Base-by-base conservation (phyloP, 805 yeast species). In the Blastobotrys chiropterorum region DNA sequence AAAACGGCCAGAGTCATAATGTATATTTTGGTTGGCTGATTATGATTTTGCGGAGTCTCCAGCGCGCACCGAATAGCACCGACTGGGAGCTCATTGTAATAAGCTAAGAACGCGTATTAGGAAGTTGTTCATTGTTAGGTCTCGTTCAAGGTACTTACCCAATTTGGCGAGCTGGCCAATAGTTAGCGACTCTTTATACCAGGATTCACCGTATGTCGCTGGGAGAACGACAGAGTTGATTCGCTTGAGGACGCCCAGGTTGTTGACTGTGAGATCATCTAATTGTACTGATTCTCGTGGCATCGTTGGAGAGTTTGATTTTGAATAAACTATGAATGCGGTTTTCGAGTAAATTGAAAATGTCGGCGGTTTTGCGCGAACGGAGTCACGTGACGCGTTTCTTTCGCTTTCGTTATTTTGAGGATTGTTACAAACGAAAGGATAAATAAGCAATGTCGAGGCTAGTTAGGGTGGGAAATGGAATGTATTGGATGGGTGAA, bases 31-130 rank as follows among this genome's bases (percentile, higher is more conserved):
- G 76, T 75, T 5, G 86, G 83, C 22, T 66, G 72, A 3, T 72
- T 59, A n/a, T 70, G 72, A 45, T 74, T 71, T 75, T 73, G 49
- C 76, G 68, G 6, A 74, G 67, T 57, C 72, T 62, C 63, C 26
- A 62, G 49, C 2, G 53, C 48, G 51, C 85, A 83, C 54, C 82
- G 81, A 47, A 89, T 70, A 2, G 82, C 84, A 14, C 94, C 96
- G 2, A 89, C 92, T 5, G 96, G 89, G 3, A 86, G 78, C 61
- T 85, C 96, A 47, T 84, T 78, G 66, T 75, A 85, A 67, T 74
- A 86, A 0, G 84, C 86, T 51, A 62, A 44, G 17, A 51, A 31
- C 22, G 48, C 31, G n/a, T 51, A 41, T 40, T 16, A 16, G 42
- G 38, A 16, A 40, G 30, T n/a, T n/a, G n/a, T n/a, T n/a, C n/a